A percentile compares a stretch with the other conserved stretches of the same genome.
phyloP scores from a whole-genome alignment of 805 yeast genomes.

The Scheffersomyces ergatensis region DNA sequence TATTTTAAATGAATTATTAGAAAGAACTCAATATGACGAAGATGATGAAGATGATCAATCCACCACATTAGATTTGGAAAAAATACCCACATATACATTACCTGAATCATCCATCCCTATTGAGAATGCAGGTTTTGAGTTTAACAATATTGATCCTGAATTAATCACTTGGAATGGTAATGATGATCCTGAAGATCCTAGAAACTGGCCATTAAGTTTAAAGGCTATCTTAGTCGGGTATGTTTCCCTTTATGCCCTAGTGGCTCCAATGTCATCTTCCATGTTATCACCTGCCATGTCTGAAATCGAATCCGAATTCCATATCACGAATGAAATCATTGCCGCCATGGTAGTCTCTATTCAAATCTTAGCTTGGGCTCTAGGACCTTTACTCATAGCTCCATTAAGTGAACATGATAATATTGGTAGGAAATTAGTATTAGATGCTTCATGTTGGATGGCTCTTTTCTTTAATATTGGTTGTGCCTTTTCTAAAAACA shows the following conservation, averaged over 20 bases:
- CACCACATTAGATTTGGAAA: slow-evolving; percentile 7
- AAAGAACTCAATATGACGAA: slow-evolving; percentile 14
- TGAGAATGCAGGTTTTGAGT: slow-evolving; percentile 29
- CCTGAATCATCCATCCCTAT: slow-evolving; percentile 24
- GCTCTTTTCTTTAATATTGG: slow-evolving; percentile 32
- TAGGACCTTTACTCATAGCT: slow-evolving; percentile 38
- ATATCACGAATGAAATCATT: slow-evolving; percentile 21
- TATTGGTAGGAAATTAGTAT: slow-evolving; percentile 33
- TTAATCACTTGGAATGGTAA: slow-evolving; percentile 32
- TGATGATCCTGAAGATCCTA: slow-evolving; percentile 31
- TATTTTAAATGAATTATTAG: slow-evolving; percentile 22
- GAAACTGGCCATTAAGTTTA: slow-evolving; percentile 26
- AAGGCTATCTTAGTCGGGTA: slow-evolving; percentile 21
- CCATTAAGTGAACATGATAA: slow-evolving; percentile 36
- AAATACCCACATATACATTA: slow-evolving; percentile 5
- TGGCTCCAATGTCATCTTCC: slow-evolving; percentile 42
- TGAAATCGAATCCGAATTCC: slow-evolving; percentile 25
- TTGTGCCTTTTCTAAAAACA: slow-evolving; percentile 32
- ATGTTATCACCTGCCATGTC: slow-evolving; percentile 36
- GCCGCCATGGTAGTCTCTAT: slow-evolving; percentile 33
- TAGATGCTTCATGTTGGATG: slow-evolving; percentile 34
- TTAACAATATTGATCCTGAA: slow-evolving; percentile 33
- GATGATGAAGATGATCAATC: slow-evolving; percentile 9
- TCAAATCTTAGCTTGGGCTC: slow-evolving; percentile 38
- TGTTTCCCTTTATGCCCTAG: slow-evolving; percentile 34